Evolutionary conservation across 2,329 filamentous ascomycete species (phyloP).

Genomic region (Drechslerella stenobrocha): DNA sequence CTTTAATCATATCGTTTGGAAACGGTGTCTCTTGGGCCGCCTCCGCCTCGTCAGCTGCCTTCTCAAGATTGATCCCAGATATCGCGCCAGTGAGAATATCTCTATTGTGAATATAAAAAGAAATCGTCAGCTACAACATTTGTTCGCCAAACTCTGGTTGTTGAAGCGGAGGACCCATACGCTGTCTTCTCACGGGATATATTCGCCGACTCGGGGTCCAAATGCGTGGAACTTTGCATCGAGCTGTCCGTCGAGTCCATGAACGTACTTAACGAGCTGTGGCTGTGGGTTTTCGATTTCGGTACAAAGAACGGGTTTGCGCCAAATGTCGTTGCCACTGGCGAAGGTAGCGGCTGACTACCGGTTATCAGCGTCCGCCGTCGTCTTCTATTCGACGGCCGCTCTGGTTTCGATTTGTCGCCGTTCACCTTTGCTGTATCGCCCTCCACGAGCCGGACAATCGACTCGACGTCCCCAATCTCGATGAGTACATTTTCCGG

Average conservation of each 20-base stretch:
- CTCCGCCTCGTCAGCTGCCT: conserved; percentile 66
- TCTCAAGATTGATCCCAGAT: conserved; percentile 90
- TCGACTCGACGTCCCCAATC: conserved; percentile 97
- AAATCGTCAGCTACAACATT: conserved; percentile 28
- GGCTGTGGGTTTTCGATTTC: conserved; percentile 50
- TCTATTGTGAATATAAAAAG: conserved; percentile 59
- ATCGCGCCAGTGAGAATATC: conserved; percentile 91
- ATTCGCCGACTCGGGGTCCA: conserved; percentile 64
- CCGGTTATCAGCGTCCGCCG: conserved; percentile 93
- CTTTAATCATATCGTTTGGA: conserved; percentile 77
- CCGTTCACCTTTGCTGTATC: conserved; percentile 66
- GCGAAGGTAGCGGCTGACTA: conserved; percentile 92
- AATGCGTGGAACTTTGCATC: conserved; percentile 53
- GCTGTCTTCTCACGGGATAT: conserved; percentile 89
- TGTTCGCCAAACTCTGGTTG: conserved; percentile 2
- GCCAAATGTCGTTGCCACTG: conserved; percentile 87
- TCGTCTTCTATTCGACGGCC: conserved; percentile 87
- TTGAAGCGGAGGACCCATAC: conserved; percentile 62
- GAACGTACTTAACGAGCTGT: conserved; percentile 52
- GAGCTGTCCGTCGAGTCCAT: conserved; percentile 51
- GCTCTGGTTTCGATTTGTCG: conserved; percentile 61
- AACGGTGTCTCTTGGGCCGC: conserved; percentile 54
- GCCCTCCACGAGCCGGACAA: conserved; percentile 62
- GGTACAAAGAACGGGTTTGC: conserved; percentile 44
- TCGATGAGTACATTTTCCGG: conserved; percentile 98